Conservation (phyloP, 352 stramenopile species). For the Globisporangium irregulare region DNA sequence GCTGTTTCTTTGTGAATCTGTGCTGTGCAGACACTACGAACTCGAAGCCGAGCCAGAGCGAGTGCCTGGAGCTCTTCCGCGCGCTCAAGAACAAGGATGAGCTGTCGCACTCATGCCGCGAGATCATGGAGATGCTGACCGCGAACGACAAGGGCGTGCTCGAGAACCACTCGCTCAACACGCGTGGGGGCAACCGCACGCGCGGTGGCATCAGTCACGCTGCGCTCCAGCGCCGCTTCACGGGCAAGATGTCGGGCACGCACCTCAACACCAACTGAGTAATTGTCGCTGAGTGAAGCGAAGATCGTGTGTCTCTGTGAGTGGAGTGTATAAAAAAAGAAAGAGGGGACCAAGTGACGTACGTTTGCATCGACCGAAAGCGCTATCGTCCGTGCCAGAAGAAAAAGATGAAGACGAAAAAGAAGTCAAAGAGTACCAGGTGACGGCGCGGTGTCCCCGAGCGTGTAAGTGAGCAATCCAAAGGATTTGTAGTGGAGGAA, state of each 20-base stretch:
- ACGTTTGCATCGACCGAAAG: conserved; percentile 6
- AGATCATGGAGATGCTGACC: conserved; percentile 71
- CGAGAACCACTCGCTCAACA: conserved; percentile 72
- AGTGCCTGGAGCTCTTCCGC: conserved; percentile 75
- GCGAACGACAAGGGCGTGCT: conserved; percentile 59
- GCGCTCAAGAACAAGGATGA: conserved; percentile 82
- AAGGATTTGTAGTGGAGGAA: too few relatives aligned
- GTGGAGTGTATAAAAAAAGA: conserved; percentile 3
- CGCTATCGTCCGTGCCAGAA: conserved; percentile 4
- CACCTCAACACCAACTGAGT: conserved; percentile 29
- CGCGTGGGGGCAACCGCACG: conserved; percentile 47
- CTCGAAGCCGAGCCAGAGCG: conserved; percentile 29
- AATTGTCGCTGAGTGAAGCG: neutral
- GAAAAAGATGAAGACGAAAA: neutral
- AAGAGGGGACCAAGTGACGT: neutral
- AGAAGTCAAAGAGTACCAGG: neutral
- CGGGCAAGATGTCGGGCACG: conserved; percentile 80
- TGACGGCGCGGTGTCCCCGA: too few relatives aligned
- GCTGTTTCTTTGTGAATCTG: neutral
- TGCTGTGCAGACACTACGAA: conserved; percentile 15
- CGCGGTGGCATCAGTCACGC: conserved; percentile 73
- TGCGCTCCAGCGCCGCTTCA: conserved; percentile 73
- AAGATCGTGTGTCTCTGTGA: neutral
- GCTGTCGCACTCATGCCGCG: conserved; percentile 62
- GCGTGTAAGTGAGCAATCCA: too few relatives aligned